Conservation (phyloP, 2,329 filamentous ascomycete species). For the Cladophialophora bantiana region DNA sequence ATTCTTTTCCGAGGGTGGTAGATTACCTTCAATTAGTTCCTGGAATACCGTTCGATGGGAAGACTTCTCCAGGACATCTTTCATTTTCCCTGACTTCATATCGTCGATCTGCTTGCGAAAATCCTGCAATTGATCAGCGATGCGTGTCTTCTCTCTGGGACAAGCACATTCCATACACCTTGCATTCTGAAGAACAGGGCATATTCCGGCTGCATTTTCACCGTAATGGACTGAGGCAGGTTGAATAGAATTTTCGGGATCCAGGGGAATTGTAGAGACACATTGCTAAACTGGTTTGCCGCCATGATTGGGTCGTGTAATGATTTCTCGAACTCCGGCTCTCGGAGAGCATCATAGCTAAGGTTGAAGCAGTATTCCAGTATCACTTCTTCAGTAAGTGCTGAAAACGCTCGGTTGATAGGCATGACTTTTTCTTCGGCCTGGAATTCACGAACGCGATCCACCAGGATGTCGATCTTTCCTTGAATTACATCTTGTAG, state of each 20-base stretch:
- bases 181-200: conserved; percentile 16
- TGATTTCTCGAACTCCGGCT: conserved; percentile 13
- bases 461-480: conserved; percentile 37
- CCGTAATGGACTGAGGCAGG: conserved; percentile 12
- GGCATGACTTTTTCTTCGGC: conserved; percentile 20
- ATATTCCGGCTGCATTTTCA: conserved; percentile 23
- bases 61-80: conserved; percentile 13
- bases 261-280: conserved; percentile 32
- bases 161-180: conserved; percentile 1
- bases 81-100: conserved; percentile 31
- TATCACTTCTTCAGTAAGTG: conserved; percentile 44
- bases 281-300: conserved; percentile 20
- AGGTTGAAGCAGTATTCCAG: conserved; percentile 43
- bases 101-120: conserved; percentile 36
- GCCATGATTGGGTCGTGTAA: conserved; percentile 37
- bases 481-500: conserved; percentile 40
- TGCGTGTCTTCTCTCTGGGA: background rate
- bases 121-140: conserved; percentile 25
- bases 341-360: conserved; percentile 37
- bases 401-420: conserved; percentile 33
- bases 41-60: conserved; percentile 43
- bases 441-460: conserved; percentile 37
- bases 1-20: conserved; percentile 46
- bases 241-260: conserved; percentile 12
- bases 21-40: conserved; percentile 42